Base-by-base conservation (phyloP, 495 filamentous ascomycete genomes). In the Aspergillus ellipticus region DNA sequence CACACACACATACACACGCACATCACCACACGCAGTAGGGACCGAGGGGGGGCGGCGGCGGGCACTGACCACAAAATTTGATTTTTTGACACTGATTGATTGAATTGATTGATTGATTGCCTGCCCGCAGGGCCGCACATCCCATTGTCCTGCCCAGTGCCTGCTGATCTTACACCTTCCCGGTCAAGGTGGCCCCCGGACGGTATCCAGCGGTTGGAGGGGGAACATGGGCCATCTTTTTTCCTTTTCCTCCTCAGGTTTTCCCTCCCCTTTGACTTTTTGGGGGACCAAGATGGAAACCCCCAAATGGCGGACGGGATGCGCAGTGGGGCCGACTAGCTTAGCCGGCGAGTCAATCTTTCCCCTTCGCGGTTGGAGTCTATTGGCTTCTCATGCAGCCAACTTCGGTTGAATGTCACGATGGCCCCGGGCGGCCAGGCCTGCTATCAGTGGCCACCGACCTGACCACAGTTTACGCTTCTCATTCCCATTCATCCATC, bases 261-360 rank as follows among this genome's bases (percentile, higher is more conserved):
- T 42, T 53, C 16, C 53, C 28, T 49, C 45, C 49, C 43, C 41
- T 56, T 29, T 49, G 22, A 43, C 43, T 29, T 53, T 49, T 60
- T 35, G 56, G 56, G 56, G 31, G 28, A 26, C 21, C 37, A 54
- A 49, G 49, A 33, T 45, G 24, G 33, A 24, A 47, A 54, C 41
- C 56, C 56, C 59, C 56, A 65, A 64, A 53, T 60, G 57, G 61
- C 57, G 55, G 61, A 60, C 57, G 61, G 61, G 61, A 64, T 53
- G 55, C 57, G 35, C 61, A 56, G 61, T 56, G 61, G 57, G 55
- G 48, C 61, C 54, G 54, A 54, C 57, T 59, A 59, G 56, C 37
- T 48, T 52, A 62, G 60, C 56, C 60, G 57, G 54, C 54, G 52
- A 60, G 61, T 58, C 61, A 63, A 63, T 63, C 57, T 53, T 49